These are phyloP conservation scores for Phytophthora sojae DNA, from an alignment of 352 stramenopile genomes.

Conservation along the genomic window DNA sequence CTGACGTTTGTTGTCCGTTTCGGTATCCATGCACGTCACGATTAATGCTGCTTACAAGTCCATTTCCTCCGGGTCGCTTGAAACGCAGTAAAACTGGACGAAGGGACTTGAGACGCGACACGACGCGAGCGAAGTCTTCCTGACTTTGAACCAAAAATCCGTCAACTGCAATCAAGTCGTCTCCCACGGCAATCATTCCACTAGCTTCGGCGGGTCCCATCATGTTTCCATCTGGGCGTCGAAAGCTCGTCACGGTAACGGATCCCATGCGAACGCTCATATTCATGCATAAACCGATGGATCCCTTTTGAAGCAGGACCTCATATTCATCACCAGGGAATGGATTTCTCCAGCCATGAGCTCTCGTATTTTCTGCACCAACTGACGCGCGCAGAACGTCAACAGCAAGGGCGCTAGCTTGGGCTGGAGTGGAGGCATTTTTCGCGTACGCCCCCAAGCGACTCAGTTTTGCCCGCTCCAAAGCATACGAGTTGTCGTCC, in stretches of 20 bases:
- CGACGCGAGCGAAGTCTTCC: constrained; percentile 85
- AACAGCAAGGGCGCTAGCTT: constrained; percentile 74
- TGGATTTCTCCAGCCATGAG: constrained; percentile 73
- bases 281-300: constrained; percentile 90
- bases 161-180: constrained; percentile 88
- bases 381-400: constrained; percentile 70
- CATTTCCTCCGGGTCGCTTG: constrained; percentile 53
- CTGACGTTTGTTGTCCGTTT: constrained; percentile 69
- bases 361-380: constrained; percentile 46
- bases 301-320: constrained; percentile 88
- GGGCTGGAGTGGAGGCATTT: constrained; percentile 58
- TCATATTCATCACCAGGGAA: constrained; percentile 85
- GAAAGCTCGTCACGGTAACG: constrained; percentile 86
- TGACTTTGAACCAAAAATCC: constrained; percentile 77
- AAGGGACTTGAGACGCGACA: constrained; percentile 84
- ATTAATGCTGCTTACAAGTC: constrained; percentile 45
- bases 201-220: constrained; percentile 85
- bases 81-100: constrained; percentile 85
- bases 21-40: constrained; percentile 62
- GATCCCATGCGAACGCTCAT: constrained; percentile 88
- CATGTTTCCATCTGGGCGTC: constrained; percentile 71
- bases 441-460: constrained; percentile 70
- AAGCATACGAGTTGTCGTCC: constrained; percentile 65
- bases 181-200: constrained; percentile 76
- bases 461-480: constrained; percentile 57